Evolutionary conservation across 2,329 filamentous ascomycete genomes (phyloP).

Genomic region (Aspergillus carbonarius): DNA sequence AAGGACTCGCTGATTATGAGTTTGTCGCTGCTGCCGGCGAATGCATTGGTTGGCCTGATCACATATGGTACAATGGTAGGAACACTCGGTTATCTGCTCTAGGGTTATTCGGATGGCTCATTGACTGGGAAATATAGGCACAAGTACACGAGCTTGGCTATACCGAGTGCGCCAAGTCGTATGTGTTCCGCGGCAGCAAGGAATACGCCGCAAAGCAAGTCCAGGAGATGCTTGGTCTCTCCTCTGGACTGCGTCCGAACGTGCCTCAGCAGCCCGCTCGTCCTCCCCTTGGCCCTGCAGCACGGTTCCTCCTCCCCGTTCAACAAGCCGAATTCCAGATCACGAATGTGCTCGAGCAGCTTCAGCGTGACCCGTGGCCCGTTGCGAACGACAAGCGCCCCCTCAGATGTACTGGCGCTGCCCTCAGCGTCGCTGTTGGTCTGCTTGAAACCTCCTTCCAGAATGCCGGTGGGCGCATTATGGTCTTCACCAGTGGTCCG

Average conservation of each 20-base stretch:
- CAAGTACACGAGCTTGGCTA: constrained; percentile 99
- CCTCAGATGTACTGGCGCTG: constrained; percentile 89
- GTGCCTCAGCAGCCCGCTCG: constrained; percentile 72
- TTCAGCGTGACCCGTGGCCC: constrained; percentile 97
- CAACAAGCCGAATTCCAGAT: constrained; percentile 96
- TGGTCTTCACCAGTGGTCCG: constrained; percentile 94
- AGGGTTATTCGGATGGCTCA: constrained; percentile 7
- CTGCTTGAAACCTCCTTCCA: constrained; percentile 93
- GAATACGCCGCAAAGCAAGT: constrained; percentile 98
- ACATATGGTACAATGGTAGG: constrained; percentile 84
- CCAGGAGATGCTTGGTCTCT: constrained; percentile 94
- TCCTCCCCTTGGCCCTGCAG: constrained; percentile 73
- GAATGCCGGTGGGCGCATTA: constrained; percentile 90
- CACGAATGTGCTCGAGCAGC: constrained; percentile 89
- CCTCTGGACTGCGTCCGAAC: constrained; percentile 69
- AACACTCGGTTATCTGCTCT: constrained; percentile 6
- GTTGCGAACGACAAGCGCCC: constrained; percentile 90
- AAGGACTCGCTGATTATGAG: constrained; percentile 68
- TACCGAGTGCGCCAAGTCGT: constrained; percentile 96
- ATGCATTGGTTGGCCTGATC: constrained; percentile 64
- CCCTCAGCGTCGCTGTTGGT: constrained; percentile 91
- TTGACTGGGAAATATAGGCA: constrained; percentile 52
- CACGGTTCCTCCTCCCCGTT: constrained; percentile 89
- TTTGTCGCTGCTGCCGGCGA: constrained; percentile 61
- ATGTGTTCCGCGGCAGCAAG: constrained; percentile 96